Conservation (phyloP, 169 alveolate species). For the Plasmodium vivax region DNA sequence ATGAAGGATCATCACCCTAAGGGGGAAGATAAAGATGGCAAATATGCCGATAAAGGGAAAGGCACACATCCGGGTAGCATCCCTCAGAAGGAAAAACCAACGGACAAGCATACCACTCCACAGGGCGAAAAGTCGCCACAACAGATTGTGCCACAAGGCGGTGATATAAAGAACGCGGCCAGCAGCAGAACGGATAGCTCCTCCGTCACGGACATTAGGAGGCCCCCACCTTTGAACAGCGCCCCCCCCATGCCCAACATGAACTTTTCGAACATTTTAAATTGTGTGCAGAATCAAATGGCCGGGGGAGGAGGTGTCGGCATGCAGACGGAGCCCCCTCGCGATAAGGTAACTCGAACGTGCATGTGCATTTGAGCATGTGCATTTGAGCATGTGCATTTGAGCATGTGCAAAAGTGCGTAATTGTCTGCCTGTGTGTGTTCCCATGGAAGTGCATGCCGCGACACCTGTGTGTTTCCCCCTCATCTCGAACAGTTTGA, state of each 20-base stretch:
- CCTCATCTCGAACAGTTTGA: constrained; percentile 29
- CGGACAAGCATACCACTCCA: not conserved
- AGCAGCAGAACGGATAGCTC: not conserved
- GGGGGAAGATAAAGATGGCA: not conserved
- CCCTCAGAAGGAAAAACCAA: not conserved
- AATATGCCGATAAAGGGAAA: not conserved
- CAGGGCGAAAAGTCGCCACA: not conserved
- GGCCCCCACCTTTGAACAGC: not conserved
- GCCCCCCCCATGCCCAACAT: constrained; percentile 31
- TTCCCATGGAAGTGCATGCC: not conserved
- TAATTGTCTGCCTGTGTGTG: not conserved
- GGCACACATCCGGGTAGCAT: not conserved
- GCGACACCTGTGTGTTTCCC: not conserved
- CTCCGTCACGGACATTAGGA: not conserved
- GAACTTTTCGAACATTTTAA: constrained; percentile 27
- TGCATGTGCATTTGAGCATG: not conserved
- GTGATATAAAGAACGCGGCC: not conserved
- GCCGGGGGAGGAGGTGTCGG: not conserved
- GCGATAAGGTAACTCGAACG: constrained; percentile 29
- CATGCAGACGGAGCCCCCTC: not conserved
- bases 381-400: not conserved
- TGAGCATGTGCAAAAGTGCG: not conserved
- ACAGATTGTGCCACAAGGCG: not conserved
- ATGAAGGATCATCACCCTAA: not conserved
- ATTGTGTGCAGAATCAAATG: constrained; percentile 29